Evolutionary conservation across 805 yeast genomes (phyloP).

Genomic region (Metschnikowia anglica): DNA sequence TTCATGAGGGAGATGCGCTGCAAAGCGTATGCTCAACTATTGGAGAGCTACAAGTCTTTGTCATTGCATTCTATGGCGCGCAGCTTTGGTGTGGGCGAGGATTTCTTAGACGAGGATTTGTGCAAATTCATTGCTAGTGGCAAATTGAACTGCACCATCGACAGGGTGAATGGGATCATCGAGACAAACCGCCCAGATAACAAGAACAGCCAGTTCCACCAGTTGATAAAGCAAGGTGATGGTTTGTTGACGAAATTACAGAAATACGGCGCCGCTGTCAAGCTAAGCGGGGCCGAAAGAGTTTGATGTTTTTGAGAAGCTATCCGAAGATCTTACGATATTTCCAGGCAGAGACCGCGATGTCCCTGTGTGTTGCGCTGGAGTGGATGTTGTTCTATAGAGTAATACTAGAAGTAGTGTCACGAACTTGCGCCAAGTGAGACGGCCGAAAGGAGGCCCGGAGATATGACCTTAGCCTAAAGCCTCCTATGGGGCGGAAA

Average conservation of each 20-base stretch:
- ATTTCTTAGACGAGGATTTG: conserved; percentile 82
- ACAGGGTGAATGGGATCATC: conserved; percentile 90
- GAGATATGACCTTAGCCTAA: too few species aligned
- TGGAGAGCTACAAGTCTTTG: conserved; percentile 90
- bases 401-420: too few species aligned
- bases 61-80: conserved; percentile 91
- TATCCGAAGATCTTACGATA: background rate
- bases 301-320: background rate
- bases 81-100: conserved; percentile 85
- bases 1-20: conserved; percentile 91
- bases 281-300: conserved; percentile 87
- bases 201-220: conserved; percentile 90
- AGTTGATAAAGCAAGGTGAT: conserved; percentile 88
- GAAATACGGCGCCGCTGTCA: conserved; percentile 96
- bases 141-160: conserved; percentile 92
- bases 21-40: conserved; percentile 88
- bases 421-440: too few species aligned
- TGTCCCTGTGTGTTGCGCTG: too few species aligned
- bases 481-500: too few species aligned
- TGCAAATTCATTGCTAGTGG: conserved; percentile 90
- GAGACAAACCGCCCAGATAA: conserved; percentile 96
- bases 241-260: conserved; percentile 88
- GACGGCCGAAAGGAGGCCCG: too few species aligned
- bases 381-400: too few species aligned
- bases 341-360: too few species aligned